Percentiles rank a stretch among this genome's conserved stretches.
Evolutionary conservation across 305 asterid species (phyloP).

Genomic region (Fraxinus baroniana): DNA sequence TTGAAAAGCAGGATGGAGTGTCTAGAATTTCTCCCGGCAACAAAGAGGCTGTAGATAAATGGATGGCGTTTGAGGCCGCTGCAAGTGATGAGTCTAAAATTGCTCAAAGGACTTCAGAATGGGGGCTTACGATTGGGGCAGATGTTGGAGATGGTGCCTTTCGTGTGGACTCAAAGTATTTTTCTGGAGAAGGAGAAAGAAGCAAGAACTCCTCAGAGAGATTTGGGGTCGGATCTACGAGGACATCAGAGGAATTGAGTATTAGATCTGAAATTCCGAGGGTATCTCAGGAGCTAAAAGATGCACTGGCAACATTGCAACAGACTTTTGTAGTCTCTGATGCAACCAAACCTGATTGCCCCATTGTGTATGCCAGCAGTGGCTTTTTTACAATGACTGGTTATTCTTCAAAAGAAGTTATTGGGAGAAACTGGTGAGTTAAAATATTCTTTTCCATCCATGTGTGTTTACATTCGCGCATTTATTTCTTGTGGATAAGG

Average conservation of each 20-base stretch:
- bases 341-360: slow-evolving; percentile 93
- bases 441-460: background rate
- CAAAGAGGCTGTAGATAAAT: slow-evolving; percentile 34
- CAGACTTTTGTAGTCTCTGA: slow-evolving; percentile 97
- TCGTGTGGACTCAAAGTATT: slow-evolving; percentile 31
- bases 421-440: slow-evolving; percentile 87
- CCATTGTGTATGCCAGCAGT: slow-evolving; percentile 88
- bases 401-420: slow-evolving; percentile 72
- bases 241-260: slow-evolving; percentile 56
- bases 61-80: slow-evolving; percentile 65
- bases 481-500: background rate
- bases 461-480: background rate
- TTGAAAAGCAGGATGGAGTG: slow-evolving; percentile 33
- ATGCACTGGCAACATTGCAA: slow-evolving; percentile 78
- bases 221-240: slow-evolving; percentile 42
- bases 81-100: slow-evolving; percentile 34
- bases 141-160: slow-evolving; percentile 63
- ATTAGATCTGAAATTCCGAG: slow-evolving; percentile 50
- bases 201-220: slow-evolving; percentile 49
- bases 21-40: slow-evolving; percentile 11
- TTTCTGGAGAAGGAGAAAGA: slow-evolving; percentile 53
- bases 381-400: slow-evolving; percentile 94
- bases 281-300: slow-evolving; percentile 94
- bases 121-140: slow-evolving; percentile 75
- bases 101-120: slow-evolving; percentile 76